Base-by-base conservation (phyloP, 2,329 filamentous ascomycete genomes). In the Fusarium nodosum region DNA sequence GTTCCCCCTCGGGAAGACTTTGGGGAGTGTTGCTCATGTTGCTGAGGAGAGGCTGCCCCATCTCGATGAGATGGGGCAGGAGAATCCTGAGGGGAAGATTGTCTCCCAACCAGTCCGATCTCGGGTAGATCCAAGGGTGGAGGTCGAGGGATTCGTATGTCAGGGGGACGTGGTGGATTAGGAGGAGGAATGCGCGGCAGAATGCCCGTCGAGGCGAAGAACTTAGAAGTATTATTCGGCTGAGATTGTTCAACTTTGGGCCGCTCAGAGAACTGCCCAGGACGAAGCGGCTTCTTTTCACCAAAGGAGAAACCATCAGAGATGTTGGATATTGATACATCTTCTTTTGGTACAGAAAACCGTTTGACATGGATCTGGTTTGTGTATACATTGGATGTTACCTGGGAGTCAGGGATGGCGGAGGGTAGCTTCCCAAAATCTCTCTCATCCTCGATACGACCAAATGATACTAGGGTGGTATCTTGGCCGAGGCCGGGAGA, bases 261-360 rank as follows among this genome's bases (percentile, higher is more conserved):
- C 18, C 48, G 56, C 26, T 59, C 57, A 38, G 64, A 72, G 41
- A 71, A 76, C 38, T 75, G 73, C 4, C 71, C 65, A 31, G 69
- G 71, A 7, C 66, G 72, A 48, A 52, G 63, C 31, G 71, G 67
- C 33, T 68, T 47, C 38, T 66, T 71, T 16, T 58, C 55, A 26
- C 64, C 44, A 59, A 66, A 76, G 13, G 44, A 66, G 58, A 76
- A 76, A 4, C 69, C 73, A 34, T 71, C 59, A 16, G 70, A 58
- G n/a, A 76, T 70, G 11, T 39, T 59, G 18, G 57, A 46, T 39
- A 72, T 66, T 2, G 72, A 74, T n/a, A 76, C 41, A 5, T 74
- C 69, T 7, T 72, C 69, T 39, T 48, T 56, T 8, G 48, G 36
- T 6, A 62, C 18, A n/a, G 60, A 64, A 42, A 71, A 71, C 20